Evolutionary conservation across 768 basidiomycete genomes (phyloP).

Genomic region (Mycena latifolia): DNA sequence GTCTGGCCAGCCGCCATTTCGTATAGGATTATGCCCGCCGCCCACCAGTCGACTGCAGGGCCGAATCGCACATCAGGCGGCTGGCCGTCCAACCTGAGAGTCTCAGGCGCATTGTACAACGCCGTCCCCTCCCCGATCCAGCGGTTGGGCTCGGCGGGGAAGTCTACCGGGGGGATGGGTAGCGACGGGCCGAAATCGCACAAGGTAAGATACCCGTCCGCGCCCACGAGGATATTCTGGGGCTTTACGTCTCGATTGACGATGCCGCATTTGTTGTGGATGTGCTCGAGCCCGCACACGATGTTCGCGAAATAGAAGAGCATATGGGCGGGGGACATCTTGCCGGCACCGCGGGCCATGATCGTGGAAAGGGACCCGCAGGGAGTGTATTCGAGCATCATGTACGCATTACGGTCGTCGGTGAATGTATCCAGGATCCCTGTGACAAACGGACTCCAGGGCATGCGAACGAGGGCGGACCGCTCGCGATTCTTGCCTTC

Average conservation of each 20-base stretch:
- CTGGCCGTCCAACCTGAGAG: conserved; percentile 37
- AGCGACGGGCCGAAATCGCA: conserved; percentile 64
- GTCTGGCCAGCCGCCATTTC: conserved; percentile 61
- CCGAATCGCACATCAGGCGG: conserved; percentile 33
- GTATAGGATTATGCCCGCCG: conserved; percentile 62
- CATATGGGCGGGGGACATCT: conserved; percentile 46
- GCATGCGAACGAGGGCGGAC: conserved; percentile 50
- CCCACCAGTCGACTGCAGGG: conserved; percentile 66
- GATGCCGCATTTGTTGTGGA: conserved; percentile 54
- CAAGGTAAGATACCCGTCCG: conserved; percentile 66
- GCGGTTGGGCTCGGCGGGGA: conserved; percentile 33
- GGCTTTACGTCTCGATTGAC: conserved; percentile 71
- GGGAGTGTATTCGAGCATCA: conserved; percentile 64
- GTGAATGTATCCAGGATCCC: conserved; percentile 59
- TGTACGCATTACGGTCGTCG: conserved; percentile 62
- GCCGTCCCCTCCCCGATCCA: conserved; percentile 60
- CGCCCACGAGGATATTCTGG: conserved; percentile 66
- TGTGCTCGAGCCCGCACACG: conserved; percentile 59
- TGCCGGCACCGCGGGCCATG: conserved; percentile 34
- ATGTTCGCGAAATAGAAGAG: conserved; percentile 71
- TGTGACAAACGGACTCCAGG: conserved; percentile 61
- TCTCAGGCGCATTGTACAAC: conserved; percentile 65
- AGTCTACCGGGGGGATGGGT: conserved; percentile 31
- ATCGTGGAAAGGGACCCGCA: conserved; percentile 56
- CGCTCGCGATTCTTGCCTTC: conserved; percentile 59